Evolutionary conservation across 2,329 filamentous ascomycete genomes (phyloP).

Genomic region (Aspergillus nomiae): DNA sequence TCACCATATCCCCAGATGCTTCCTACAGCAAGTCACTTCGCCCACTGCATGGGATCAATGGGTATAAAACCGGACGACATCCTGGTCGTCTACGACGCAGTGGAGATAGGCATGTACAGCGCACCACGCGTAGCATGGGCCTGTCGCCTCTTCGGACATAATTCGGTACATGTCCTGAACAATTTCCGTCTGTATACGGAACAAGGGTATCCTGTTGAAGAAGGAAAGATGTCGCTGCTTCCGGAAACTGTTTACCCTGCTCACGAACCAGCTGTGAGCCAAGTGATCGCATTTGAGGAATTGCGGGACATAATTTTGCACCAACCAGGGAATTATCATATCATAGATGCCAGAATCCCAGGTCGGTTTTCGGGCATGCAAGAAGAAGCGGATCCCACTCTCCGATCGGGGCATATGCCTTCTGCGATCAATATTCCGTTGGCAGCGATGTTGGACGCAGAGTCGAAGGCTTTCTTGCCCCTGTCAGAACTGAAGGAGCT

Average conservation of each 20-base stretch:
- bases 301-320: slow-evolving; percentile 7
- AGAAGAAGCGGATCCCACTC: slow-evolving; percentile 15
- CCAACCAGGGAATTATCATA: slow-evolving; percentile 11
- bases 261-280: neutral
- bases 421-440: slow-evolving; percentile 29
- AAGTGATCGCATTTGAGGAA: slow-evolving; percentile 22
- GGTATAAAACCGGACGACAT: slow-evolving; percentile 25
- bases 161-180: slow-evolving; percentile 31
- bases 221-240: slow-evolving; percentile 4
- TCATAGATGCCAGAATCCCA: slow-evolving; percentile 25
- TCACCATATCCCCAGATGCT: slow-evolving; percentile 34
- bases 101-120: slow-evolving; percentile 30
- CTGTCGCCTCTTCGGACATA: slow-evolving; percentile 30
- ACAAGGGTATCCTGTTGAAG: slow-evolving; percentile 20
- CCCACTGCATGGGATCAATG: slow-evolving; percentile 19
- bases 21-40: slow-evolving; percentile 26
- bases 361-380: slow-evolving; percentile 23
- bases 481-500: slow-evolving; percentile 10
- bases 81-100: slow-evolving; percentile 33
- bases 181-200: slow-evolving; percentile 29
- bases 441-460: slow-evolving; percentile 19
- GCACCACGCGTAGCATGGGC: slow-evolving; percentile 33
- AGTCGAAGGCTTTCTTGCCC: slow-evolving; percentile 15
- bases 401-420: slow-evolving; percentile 30
- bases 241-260: slow-evolving; percentile 6